Evolutionary conservation across 805 yeast genomes (phyloP), one percentile per base, ranked within the genome.

Genomic region (Schwanniomyces yamadae): DNA sequence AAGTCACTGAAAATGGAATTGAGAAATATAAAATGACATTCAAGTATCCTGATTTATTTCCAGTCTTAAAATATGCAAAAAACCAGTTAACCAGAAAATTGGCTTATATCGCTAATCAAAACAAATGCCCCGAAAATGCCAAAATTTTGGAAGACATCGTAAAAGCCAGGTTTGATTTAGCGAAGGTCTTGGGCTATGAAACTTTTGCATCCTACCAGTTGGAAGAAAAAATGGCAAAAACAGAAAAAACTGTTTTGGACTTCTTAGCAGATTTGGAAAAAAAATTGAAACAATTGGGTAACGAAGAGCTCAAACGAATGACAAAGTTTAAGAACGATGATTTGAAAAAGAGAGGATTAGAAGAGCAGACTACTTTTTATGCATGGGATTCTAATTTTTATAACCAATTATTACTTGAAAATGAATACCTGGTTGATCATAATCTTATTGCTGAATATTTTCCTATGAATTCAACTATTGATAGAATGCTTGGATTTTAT

Each of bases 201-300:
- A 77, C 76, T 37, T 87, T 75, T 57, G 79, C 93, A 1, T 83
- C 80, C 36, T 85, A 74, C 52, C 75, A 80, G 22, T 68, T 87
- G 45, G 91, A 86, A 44, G 82, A 79, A 36, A 75, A 88, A 55
- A 82, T 87, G 90, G 95, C 95, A 27, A 83, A 86, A 52, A 70
- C 66, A 18, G 77, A 82, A 27, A 66, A 69, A 30, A 75, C 64
- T 16, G 95, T 85, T 14, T 52, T 73, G 48, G 52, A 59, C 23
- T 87, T 87, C 51, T 70, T 87, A 46, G 53, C 66, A 17, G 90
- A 84, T 53, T 69, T 87, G 51, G 73, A 70, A 44, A 48, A 50
- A 3, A 82, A 80, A 54, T 66, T 85, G 34, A 61, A 65, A 21
- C 84, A 84, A 6, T 57, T 79, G 23, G 95, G 84, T 17, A 49